Evolutionary conservation across 2,329 filamentous ascomycete genomes (phyloP), one percentile per base, ranked within the genome.

Genomic region (Verticillium albo-atrum): DNA sequence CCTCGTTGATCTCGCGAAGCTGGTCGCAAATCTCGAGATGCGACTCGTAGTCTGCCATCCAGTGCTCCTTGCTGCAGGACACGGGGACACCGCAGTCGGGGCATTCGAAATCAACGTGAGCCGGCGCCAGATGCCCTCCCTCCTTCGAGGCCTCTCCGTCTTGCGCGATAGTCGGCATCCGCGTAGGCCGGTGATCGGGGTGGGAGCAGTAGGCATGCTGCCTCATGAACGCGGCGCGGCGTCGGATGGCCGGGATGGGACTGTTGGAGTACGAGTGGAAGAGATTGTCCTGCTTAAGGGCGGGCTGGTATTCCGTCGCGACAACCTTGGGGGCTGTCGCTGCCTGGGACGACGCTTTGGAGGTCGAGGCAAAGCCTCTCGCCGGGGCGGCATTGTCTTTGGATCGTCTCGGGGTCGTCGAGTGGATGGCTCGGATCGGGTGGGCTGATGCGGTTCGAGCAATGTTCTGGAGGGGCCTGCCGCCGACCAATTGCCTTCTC

Each of bases 191-290:
- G 73, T 99, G 95, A 58, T 90, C 87, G 6, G 92, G 91, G 70
- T 99, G 95, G 27, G 95, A 91, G 70, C 95, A 99, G 74, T 92
- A 90, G 15, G 94, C 94, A 79, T 97, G 92, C 70, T 96, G 90
- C 71, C 89, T 91, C 77, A 98, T 98, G 69, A 91, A 96, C 10
- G 90, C 90, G 28, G 94, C 95, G 66, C 95, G 88, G 68, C 87
- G 86, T 67, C 94, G 87, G 64, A 99, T 97, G 62, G 90, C 89
- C 42, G 91, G 89, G 50, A 94, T 90, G 9, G 96, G 95, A 15
- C 95, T 99, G 64, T 89, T 82, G 35, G 91, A 91, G 74, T 95
- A 96, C 10, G 91, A 87, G 75, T 99, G 94, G 80, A 98, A 99
- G 59, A 99, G 88, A 71, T 97, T 89, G 75, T 96, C 87, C 56